These are phyloP conservation scores for Pelargonium exstipulatum DNA, from an alignment of 441 rosid genomes.

Conservation along the genomic window DNA sequence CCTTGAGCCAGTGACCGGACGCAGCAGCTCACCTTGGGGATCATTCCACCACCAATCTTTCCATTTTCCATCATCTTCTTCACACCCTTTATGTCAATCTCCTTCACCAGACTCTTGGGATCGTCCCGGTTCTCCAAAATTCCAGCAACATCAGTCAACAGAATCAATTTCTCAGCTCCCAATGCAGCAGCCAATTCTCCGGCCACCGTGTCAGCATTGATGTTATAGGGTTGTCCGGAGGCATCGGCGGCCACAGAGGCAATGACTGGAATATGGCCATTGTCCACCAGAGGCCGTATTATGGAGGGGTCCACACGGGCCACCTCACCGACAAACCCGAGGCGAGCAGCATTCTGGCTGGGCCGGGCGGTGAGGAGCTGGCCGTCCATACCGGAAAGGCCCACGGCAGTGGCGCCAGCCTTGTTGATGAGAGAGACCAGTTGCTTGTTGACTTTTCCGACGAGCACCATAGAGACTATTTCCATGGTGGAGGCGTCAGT, in stretches of 20 bases:
- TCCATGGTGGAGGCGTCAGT: slow-evolving; percentile 90
- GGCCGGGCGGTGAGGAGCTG: slow-evolving; percentile 78
- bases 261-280: slow-evolving; percentile 71
- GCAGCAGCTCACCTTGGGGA: slow-evolving; percentile 86
- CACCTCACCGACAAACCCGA: slow-evolving; percentile 87
- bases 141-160: slow-evolving; percentile 82
- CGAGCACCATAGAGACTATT: slow-evolving; percentile 85
- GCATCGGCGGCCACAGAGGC: slow-evolving; percentile 85
- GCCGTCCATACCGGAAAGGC: slow-evolving; percentile 82
- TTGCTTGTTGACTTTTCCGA: slow-evolving; percentile 79
- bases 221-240: slow-evolving; percentile 67
- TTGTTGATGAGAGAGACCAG: slow-evolving; percentile 68
- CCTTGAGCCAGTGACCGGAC: slow-evolving; percentile 82
- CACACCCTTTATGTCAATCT: slow-evolving; percentile 75
- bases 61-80: slow-evolving; percentile 70
- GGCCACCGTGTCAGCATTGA: slow-evolving; percentile 88
- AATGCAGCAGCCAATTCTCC: slow-evolving; percentile 90
- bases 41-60: slow-evolving; percentile 87
- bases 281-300: slow-evolving; percentile 48
- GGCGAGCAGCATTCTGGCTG: slow-evolving; percentile 50
- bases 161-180: slow-evolving; percentile 84
- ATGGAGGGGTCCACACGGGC: slow-evolving; percentile 56
- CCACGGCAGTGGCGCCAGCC: slow-evolving; percentile 85
- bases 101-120: slow-evolving; percentile 67
- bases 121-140: slow-evolving; percentile 60